Base-by-base conservation (phyloP, 1,284 basidiomycete species). In the Rhodotorula sp. region DNA sequence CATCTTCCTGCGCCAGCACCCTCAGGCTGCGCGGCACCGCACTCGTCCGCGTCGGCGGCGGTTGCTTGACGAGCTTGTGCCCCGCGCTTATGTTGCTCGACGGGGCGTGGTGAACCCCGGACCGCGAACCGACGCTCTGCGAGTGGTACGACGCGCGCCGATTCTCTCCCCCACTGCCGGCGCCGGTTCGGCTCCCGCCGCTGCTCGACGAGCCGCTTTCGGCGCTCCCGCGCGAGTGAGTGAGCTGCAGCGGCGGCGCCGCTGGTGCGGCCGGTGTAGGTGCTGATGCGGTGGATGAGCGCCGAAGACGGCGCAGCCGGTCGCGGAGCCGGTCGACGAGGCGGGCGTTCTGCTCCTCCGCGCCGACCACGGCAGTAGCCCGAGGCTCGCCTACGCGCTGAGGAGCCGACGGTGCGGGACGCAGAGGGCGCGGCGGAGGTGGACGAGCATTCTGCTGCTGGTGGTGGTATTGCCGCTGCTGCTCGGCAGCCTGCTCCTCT, bases 1-100 rank as follows among this genome's bases (percentile, higher is more conserved):
- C 27, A 23, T 27, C 59, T 27, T 60, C 46, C 46, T 46, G 46
- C 9, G 42, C 19, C 10, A 64, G 48, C 8, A 64, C 63, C 2
- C 53, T 41, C 60, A 61, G 46, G 46, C 46, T 52, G 34, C 60
- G 19, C 19, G 48, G 60, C 12, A 61, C 60, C 3, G 48, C 13
- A 13, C 27, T 49, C 48, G 49, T 34, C 21, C 49, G 48, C 34
- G 49, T 16, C 9, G 50, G 45, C 54, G 63, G 68, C n/a, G 54
- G 45, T 27, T 64, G 54, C 60, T 70, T 70, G 54, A 66, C 64
- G 44, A 70, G 59, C 54, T 62, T 66, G 64, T 62, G 62, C n/a
- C 54, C 52, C 48, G 25, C 34, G 21, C 34, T 12, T 19, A 25
- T 19, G 54, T 19, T 55, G 16, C 14, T 17, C 54, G 25, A 13